Evolutionary conservation across 108 stramenopile genomes (phyloP).

Genomic region (Pseudonitzschia multiseries): DNA sequence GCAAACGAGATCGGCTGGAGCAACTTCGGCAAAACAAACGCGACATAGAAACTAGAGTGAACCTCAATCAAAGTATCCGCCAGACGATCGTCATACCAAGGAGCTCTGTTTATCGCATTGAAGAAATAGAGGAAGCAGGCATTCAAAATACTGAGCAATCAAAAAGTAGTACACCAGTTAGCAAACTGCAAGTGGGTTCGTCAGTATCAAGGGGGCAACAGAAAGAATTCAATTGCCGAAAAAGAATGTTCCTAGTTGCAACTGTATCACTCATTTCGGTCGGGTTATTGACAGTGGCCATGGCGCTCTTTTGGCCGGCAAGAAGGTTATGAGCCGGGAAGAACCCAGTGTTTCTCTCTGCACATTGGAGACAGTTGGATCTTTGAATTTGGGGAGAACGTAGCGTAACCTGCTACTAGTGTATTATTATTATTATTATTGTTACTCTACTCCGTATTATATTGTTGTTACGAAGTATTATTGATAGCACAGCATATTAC

Average conservation of each 20-base stretch:
- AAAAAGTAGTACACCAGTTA: background rate
- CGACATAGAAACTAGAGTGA: background rate
- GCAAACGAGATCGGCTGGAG: background rate
- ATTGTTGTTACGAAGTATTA: no score
- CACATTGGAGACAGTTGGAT: background rate
- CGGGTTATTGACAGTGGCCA: background rate
- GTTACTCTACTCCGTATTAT: no score
- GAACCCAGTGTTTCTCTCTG: background rate
- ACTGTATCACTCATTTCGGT: background rate
- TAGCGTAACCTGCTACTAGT: no score
- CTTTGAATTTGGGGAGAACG: no score
- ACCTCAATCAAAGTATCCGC: background rate
- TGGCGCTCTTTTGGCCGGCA: slow-evolving; percentile 17
- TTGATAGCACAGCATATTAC: no score
- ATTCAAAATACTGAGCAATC: background rate
- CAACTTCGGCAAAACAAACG: slow-evolving; percentile 15
- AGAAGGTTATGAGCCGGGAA: background rate
- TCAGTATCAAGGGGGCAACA: background rate
- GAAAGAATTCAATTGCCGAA: background rate
- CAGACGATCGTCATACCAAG: slow-evolving; percentile 5
- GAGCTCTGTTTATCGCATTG: background rate
- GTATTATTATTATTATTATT: no score
- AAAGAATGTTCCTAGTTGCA: background rate
- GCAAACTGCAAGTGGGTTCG: background rate
- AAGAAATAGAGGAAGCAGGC: background rate